Base-by-base conservation (phyloP, 768 basidiomycete species). In the Coprinopsis strossmayeri region DNA sequence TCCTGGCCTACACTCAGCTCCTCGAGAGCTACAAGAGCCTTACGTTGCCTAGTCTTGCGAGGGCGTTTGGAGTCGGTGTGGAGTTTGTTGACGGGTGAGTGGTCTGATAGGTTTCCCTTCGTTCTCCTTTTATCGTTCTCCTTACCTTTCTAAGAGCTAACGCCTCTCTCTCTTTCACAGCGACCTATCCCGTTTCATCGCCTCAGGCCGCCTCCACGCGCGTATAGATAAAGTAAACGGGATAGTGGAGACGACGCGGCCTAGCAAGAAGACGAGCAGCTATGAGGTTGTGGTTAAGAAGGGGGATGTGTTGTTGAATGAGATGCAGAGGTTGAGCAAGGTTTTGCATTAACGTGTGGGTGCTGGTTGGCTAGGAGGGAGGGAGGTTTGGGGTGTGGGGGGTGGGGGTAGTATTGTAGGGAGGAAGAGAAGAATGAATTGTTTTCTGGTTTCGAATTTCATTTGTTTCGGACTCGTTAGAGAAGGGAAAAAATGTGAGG, bases 141-240 rank as follows among this genome's bases (percentile, higher is more conserved):
- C 45, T 5, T 25, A 5, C 25, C 46, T 35, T 35, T 23, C 24
- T 42, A 28, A 15, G 3, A 9, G 37, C 37, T 47, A 38, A 37
- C 24, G 30, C 24, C 23, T 21, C 7, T 5, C 23, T 25, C 40
- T 26, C 34, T 17, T 17, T 20, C 34, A 2, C 54, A 93, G 91
- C 56, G 94, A 99, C 60, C 74, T 98, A 28, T 90, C 91, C 25
- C 79, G 84, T 5, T 95, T 97, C 70, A 97, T 99, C 56, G 85
- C 93, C 13, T 78, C 79, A 12, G 87, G 88, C 20, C 76, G 95
- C 10, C 66, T 99, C 43, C 82, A 90, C 59, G 88, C 85, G 57
- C 82, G 83, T 1, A 97, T 98, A 51, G 94, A 98, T 73, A 90
- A 91, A 59, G 95, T 98, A n/a, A 76, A 86, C 49, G 91, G 92